phyloP scores from a whole-genome alignment of 257 asterid genomes.

The Solanum arcanum region DNA sequence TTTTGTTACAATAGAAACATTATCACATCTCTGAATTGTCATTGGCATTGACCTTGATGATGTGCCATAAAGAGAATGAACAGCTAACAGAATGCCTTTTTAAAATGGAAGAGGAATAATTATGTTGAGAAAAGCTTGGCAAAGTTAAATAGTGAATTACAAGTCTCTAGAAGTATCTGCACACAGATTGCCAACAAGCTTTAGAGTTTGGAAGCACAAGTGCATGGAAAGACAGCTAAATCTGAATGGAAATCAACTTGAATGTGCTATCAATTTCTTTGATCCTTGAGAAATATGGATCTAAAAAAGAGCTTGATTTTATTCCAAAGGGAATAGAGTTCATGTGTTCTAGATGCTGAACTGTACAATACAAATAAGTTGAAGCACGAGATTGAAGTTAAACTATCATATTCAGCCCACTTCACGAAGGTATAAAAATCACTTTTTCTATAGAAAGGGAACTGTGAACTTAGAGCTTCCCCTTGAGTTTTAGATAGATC shows the following conservation, averaged over 20 bases:
- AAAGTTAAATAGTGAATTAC: neutral
- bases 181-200: neutral
- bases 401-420: neutral
- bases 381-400: neutral
- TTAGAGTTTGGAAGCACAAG: neutral
- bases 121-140: neutral
- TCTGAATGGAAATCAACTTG: no score
- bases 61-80: neutral
- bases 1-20: neutral
- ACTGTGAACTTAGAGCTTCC: neutral
- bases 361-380: neutral
- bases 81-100: neutral
- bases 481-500: neutral
- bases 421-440: neutral
- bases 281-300: neutral
- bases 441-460: neutral
- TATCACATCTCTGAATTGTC: neutral
- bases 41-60: neutral
- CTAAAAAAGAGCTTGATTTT: neutral
- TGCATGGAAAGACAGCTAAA: neutral
- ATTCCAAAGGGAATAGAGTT: neutral
- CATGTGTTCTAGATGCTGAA: neutral
- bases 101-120: neutral
- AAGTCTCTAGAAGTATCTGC: neutral
- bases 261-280: neutral